Evolutionary conservation across 2,329 filamentous ascomycete species (phyloP), one percentile per base, ranked within the genome.

Genomic region (Fonsecaea monophora): DNA sequence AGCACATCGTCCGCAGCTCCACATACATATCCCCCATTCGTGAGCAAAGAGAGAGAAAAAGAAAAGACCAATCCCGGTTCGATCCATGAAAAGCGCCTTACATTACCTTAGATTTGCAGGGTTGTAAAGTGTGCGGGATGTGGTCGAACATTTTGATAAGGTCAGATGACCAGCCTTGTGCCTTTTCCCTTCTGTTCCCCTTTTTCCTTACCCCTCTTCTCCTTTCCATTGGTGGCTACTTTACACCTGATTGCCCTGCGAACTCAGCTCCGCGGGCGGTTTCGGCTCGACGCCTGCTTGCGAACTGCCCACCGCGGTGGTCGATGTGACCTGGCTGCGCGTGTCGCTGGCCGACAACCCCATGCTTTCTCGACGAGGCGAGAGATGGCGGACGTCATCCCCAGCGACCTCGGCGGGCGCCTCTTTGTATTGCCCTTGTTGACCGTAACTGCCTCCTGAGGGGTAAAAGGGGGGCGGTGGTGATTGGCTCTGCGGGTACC

Each of bases 331-430:
- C n/a, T 61, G 59, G 13, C 59, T 61, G 42, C 35, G 59, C 37
- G 60, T 62, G 60, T 62, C 60, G 38, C 60, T 62, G 42, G 30
- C 25, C 21, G n/a, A 21, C 13, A 55, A n/a, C 3, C 37, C 60
- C 12, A n/a, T 54, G 60, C 60, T 56, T 25, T 55, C 42, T 3
- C 50, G 50, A 25, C 56, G 35, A 18, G 38, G 7, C 13, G 50
- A 40, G 25, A 55, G 7, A 9, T 35, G 50, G n/a, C 40, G 60
- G 30, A 56, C 10, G 13, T 55, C 50, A 15, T 48, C 30, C 15
- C 60, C 60, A 3, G 50, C 60, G 30, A 62, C 60, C 37, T 62
- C 60, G 21, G 60, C 60, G 15, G 60, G 60, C 13, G 60, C 30
- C 4, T 34, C 37, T 37, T 62, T 55, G 38, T 55, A 56, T 21